A percentile compares a stretch with the other conserved stretches of the same genome.
Conservation (phyloP, 257 asterid species). For the Coffea eugenioides region DNA sequence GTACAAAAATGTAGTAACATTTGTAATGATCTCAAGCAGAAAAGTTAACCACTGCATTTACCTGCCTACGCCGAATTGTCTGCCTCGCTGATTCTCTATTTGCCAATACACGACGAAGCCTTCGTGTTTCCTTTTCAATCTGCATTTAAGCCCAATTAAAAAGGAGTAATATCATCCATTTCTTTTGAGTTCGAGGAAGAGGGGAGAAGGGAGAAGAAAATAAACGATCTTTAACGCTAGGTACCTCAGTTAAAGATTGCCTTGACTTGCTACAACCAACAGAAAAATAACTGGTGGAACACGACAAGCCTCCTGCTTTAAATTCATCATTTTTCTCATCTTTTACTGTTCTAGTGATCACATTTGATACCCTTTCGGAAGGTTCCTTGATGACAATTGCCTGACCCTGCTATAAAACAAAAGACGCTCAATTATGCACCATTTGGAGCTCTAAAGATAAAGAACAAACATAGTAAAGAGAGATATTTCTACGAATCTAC, state of each 20-base stretch:
- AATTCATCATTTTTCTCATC: conserved; percentile 17
- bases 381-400: not conserved
- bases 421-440: not conserved
- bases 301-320: conserved; percentile 18
- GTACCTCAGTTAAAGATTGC: conserved; percentile 51
- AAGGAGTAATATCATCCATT: not conserved
- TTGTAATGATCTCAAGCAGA: not conserved
- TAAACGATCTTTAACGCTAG: too few relatives aligned
- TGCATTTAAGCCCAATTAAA: conserved; percentile 17
- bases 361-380: not conserved
- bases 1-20: not conserved
- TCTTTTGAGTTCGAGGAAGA: not conserved
- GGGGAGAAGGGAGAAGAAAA: not conserved
- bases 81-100: conserved; percentile 93
- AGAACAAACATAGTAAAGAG: not conserved
- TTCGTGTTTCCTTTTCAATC: conserved; percentile 69
- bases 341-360: not conserved
- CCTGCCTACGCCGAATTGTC: conserved; percentile 91
- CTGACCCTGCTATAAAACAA: not conserved
- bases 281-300: conserved; percentile 22
- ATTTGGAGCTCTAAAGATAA: too few relatives aligned
- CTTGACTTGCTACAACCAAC: conserved; percentile 32
- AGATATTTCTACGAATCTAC: too few relatives aligned
- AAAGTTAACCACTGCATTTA: not conserved
- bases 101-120: conserved; percentile 62